phyloP scores from a whole-genome alignment of 208 protist genomes.

The Crithidia expoeki region DNA sequence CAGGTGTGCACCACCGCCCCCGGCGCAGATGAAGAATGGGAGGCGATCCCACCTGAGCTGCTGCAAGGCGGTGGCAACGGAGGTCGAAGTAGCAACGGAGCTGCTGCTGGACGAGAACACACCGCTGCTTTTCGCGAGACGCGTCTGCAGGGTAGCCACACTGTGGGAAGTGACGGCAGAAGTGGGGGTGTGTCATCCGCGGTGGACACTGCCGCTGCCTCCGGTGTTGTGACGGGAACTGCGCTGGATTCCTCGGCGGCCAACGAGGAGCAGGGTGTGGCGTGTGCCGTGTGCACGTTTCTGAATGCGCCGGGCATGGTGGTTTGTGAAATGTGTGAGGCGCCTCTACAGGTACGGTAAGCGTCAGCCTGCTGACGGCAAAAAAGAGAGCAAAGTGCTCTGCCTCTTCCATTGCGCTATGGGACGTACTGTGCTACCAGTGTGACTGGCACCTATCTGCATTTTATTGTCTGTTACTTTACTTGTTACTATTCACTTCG shows the following conservation, averaged over 20 bases:
- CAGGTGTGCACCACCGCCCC: constrained; percentile 29
- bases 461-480: too few species aligned
- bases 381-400: background rate
- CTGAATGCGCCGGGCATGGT: constrained; percentile 66
- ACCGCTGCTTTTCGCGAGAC: constrained; percentile 44
- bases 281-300: constrained; percentile 80
- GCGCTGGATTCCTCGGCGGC: background rate
- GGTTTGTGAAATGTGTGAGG: constrained; percentile 86
- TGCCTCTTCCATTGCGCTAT: too few species aligned
- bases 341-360: constrained; percentile 39
- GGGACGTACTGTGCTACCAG: too few species aligned
- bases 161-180: background rate
- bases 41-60: constrained; percentile 64
- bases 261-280: constrained; percentile 27
- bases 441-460: too few species aligned
- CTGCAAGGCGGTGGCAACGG: constrained; percentile 18
- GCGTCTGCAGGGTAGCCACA: constrained; percentile 37
- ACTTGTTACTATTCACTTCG: too few species aligned
- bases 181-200: background rate
- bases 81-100: constrained; percentile 10
- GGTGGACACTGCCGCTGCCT: background rate
- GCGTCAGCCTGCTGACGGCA: background rate
- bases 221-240: background rate
- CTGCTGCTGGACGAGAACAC: constrained; percentile 29
- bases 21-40: constrained; percentile 52